These are phyloP conservation scores for Tetragonia tetragonoides DNA, from an alignment of 148 eudicot genomes.

Conservation along the genomic window DNA sequence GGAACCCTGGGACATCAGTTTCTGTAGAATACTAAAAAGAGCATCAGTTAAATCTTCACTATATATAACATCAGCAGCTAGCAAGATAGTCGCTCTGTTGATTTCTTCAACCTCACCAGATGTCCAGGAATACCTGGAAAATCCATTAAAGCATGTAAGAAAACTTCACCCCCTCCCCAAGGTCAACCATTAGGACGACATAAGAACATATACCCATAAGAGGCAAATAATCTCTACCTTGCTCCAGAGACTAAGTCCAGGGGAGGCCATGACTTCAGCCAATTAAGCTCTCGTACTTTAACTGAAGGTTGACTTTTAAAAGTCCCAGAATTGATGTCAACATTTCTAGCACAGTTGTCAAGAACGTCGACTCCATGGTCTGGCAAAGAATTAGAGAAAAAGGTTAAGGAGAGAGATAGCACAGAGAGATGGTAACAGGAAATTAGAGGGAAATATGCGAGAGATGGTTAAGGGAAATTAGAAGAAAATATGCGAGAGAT, in stretches of 20 bases:
- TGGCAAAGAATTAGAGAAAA: conserved; percentile 25
- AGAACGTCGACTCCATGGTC: conserved; percentile 74
- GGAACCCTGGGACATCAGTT: conserved; percentile 49
- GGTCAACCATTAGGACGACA: neutral
- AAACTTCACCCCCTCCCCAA: neutral
- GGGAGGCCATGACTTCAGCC: conserved; percentile 80
- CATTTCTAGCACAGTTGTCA: conserved; percentile 70
- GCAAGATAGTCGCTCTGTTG: conserved; percentile 60
- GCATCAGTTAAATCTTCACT: conserved; percentile 90
- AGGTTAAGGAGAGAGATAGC: too few relatives aligned
- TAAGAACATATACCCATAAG: neutral
- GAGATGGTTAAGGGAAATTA: too few relatives aligned
- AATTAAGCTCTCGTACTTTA: conserved; percentile 92
- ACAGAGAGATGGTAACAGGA: too few relatives aligned
- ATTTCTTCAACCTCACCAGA: conserved; percentile 61
- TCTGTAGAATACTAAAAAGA: conserved; percentile 59
- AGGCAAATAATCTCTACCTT: conserved; percentile 22
- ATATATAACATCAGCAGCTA: conserved; percentile 98
- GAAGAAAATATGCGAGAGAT: neutral
- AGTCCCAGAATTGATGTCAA: conserved; percentile 52
- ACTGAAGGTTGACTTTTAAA: conserved; percentile 49
- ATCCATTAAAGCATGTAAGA: conserved; percentile 8
- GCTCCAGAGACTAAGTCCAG: conserved; percentile 12
- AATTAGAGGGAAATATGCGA: too few relatives aligned
- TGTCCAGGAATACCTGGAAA: conserved; percentile 64